Evolutionary conservation across 192 early-diverging fungal species (phyloP).

Genomic region (Coemansia sp.): DNA sequence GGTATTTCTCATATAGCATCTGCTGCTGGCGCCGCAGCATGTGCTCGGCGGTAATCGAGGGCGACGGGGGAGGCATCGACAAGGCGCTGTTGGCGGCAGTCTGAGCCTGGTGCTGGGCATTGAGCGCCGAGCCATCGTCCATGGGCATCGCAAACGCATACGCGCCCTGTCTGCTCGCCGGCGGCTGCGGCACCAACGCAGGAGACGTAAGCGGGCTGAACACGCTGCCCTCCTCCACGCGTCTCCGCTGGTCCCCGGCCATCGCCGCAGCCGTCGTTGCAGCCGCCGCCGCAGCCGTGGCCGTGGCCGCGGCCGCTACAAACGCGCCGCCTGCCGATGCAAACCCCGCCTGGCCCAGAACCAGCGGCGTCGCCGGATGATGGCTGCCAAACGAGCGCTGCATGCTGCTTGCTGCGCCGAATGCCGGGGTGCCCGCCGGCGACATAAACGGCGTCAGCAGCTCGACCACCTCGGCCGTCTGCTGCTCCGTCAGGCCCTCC

Average conservation of each 20-base stretch:
- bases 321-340: background rate
- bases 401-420: background rate
- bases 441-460: slow-evolving; percentile 47
- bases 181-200: slow-evolving; percentile 25
- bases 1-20: slow-evolving; percentile 1
- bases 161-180: background rate
- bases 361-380: slow-evolving; percentile 13
- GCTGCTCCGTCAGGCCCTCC: slow-evolving; percentile 32
- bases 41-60: slow-evolving; percentile 42
- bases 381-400: background rate
- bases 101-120: slow-evolving; percentile 8
- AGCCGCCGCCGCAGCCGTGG: background rate
- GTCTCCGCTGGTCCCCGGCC: background rate
- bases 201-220: slow-evolving; percentile 48
- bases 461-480: slow-evolving; percentile 44
- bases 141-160: background rate
- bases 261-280: background rate
- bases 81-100: too few species aligned
- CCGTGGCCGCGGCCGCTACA: slow-evolving; percentile 1
- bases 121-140: background rate
- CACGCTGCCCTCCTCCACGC: background rate
- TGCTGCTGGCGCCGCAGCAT: slow-evolving; percentile 41
- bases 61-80: slow-evolving; percentile 42
- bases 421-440: slow-evolving; percentile 23
- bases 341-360: slow-evolving; percentile 5